Percentiles rank a stretch among this genome's conserved stretches.
phyloP scores from a whole-genome alignment of 192 early-diverging fungal genomes.

The Chytriomyces hyalinus region DNA sequence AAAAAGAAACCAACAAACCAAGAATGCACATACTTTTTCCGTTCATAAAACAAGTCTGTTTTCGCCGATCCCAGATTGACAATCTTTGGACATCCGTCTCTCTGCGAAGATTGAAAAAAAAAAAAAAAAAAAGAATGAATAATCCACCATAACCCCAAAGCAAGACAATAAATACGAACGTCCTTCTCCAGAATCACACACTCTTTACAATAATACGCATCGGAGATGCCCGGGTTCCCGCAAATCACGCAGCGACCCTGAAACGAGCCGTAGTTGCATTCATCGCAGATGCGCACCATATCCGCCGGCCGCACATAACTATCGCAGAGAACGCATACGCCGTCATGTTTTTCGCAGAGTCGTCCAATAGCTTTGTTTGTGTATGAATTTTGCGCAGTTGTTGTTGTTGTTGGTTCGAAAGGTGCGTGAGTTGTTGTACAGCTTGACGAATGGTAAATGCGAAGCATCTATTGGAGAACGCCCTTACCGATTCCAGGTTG shows the following conservation, averaged over 20 bases:
- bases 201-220: constrained; percentile 93
- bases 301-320: constrained; percentile 91
- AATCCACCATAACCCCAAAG: not conserved
- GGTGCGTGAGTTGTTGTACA: constrained; percentile 9
- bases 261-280: constrained; percentile 94
- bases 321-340: constrained; percentile 96
- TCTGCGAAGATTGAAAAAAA: constrained; percentile 43
- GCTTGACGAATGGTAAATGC: not conserved
- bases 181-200: constrained; percentile 93
- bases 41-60: constrained; percentile 89
- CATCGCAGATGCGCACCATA: constrained; percentile 89
- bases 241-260: constrained; percentile 92
- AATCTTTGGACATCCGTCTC: constrained; percentile 98
- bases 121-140: not conserved
- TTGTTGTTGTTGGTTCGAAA: not conserved
- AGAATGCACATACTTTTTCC: constrained; percentile 79
- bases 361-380: constrained; percentile 71
- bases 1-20: not conserved
- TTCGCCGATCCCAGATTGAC: constrained; percentile 93
- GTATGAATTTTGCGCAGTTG: too few relatives aligned
- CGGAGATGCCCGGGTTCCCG: constrained; percentile 84
- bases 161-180: constrained; percentile 46
- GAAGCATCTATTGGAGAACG: not conserved
- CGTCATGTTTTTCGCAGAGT: constrained; percentile 86
- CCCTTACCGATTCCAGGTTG: constrained; percentile 82